Conservation (phyloP, 2,329 filamentous ascomycete genomes). For the Aspergillus caelatus region DNA sequence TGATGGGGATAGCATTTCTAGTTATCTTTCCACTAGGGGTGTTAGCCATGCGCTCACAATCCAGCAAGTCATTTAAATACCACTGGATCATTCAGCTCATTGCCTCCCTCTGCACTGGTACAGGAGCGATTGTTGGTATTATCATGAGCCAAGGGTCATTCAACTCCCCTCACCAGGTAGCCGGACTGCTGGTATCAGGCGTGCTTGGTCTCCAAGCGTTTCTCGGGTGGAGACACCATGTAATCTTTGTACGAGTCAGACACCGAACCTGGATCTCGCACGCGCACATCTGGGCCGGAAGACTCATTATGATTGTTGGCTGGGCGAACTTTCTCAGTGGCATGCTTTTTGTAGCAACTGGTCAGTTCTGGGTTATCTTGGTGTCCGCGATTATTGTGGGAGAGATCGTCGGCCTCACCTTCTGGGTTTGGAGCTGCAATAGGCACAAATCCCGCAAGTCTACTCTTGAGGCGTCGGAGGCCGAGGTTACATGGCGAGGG, state of each 20-base stretch:
- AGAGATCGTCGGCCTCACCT: background rate
- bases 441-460: background rate
- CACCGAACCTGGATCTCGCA: constrained; percentile 14
- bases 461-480: background rate
- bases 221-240: constrained; percentile 15
- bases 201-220: constrained; percentile 2
- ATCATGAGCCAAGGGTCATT: constrained; percentile 6
- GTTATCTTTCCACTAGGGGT: constrained; percentile 10
- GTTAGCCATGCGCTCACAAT: constrained; percentile 12
- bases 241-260: constrained; percentile 11
- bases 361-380: constrained; percentile 3
- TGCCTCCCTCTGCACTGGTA: constrained; percentile 1
- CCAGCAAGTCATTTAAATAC: constrained; percentile 9
- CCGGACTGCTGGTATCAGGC: constrained; percentile 9
- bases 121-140: constrained; percentile 6
- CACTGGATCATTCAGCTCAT: constrained; percentile 14
- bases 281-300: constrained; percentile 12
- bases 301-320: constrained; percentile 10
- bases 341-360: constrained; percentile 3
- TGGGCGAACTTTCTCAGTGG: constrained; percentile 16
- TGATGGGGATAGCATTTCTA: constrained; percentile 13
- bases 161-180: constrained; percentile 5
- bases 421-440: constrained; percentile 11
- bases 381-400: background rate
- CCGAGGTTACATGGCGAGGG: background rate